Evolutionary conservation across 2,329 filamentous ascomycete genomes (phyloP), one percentile per base, ranked within the genome.

Genomic region (Dryadomyces quercivorus): DNA sequence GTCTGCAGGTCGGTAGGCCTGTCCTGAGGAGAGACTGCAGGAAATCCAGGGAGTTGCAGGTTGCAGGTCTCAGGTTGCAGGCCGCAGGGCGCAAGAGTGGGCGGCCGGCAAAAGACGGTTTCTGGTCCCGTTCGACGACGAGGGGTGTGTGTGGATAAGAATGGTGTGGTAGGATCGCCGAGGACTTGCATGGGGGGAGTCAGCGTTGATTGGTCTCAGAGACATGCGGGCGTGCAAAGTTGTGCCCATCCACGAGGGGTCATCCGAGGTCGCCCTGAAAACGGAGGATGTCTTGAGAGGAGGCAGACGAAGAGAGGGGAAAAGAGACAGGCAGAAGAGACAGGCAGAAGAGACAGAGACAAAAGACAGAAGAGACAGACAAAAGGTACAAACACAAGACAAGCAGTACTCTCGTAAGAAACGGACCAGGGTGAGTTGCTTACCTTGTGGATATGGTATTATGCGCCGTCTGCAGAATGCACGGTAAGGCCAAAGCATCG

Each of bases 121-220:
- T 36, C 38, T 20, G 45, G 20, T 18, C 12, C 9, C 54, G 49
- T 26, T 34, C 53, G 55, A 55, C 53, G 56, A 55, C 54, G 46
- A 56, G 57, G 53, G 54, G 46, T 45, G 38, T 36, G 52, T 51
- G 55, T 59, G 56, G 57, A 54, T 42, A 31, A 31, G 26, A 31
- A 31, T 60, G 59, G 61, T 54, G 53, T 56, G 58, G 56, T 50
- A 44, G 56, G 50, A 18, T 26, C 50, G 34, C 54, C 43, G 54
- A 52, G 49, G 31, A 5, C 26, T 38, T 50, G 52, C 53, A 55
- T 51, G 54, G 52, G 50, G 52, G 54, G 55, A 49, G 55, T 56
- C 56, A 55, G 57, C 54, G 53, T 51, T 60, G 56, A 59, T 58
- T 59, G 59, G 59, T 50, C 42, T 50, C 55, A 55, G 51, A 51